These are phyloP conservation scores for Colletotrichum tamarilloi DNA, from an alignment of 2,329 filamentous ascomycete species.

Conservation along the genomic window DNA sequence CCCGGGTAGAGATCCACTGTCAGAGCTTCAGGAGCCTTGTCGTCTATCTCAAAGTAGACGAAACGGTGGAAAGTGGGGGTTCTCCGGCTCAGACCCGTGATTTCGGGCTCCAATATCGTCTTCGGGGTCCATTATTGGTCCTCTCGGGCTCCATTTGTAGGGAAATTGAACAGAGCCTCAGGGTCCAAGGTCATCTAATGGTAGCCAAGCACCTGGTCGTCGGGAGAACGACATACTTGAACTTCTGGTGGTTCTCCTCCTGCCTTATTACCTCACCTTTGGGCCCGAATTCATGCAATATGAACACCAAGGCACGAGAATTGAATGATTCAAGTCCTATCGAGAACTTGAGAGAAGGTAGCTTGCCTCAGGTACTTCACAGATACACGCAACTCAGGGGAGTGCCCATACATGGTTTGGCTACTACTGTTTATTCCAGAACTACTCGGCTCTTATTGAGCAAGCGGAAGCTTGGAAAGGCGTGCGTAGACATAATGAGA, in stretches of 20 bases:
- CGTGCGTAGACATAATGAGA: too few species aligned
- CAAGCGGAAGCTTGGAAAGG: too few species aligned
- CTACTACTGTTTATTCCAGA: too few species aligned
- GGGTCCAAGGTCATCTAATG: not conserved
- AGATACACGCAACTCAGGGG: not conserved
- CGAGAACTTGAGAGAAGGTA: not conserved
- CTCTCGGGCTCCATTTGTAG: not conserved
- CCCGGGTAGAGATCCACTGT: not conserved
- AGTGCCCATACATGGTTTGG: not conserved
- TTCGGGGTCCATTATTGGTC: not conserved
- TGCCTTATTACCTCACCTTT: not conserved
- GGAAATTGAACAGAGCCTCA: not conserved
- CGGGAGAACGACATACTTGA: not conserved
- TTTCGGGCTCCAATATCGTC: not conserved
- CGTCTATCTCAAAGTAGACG: not conserved
- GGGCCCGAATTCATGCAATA: not conserved
- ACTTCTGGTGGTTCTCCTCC: not conserved
- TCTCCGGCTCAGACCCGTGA: not conserved
- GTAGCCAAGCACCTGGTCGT: not conserved
- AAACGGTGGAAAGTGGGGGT: not conserved
- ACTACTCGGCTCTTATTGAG: too few species aligned
- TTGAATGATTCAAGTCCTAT: not conserved
- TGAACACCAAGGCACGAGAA: not conserved
- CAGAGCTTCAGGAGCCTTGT: not conserved
- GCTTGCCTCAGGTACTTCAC: not conserved